Conservation (phyloP, 257 asterid species). For the Solanum paucissectum region DNA sequence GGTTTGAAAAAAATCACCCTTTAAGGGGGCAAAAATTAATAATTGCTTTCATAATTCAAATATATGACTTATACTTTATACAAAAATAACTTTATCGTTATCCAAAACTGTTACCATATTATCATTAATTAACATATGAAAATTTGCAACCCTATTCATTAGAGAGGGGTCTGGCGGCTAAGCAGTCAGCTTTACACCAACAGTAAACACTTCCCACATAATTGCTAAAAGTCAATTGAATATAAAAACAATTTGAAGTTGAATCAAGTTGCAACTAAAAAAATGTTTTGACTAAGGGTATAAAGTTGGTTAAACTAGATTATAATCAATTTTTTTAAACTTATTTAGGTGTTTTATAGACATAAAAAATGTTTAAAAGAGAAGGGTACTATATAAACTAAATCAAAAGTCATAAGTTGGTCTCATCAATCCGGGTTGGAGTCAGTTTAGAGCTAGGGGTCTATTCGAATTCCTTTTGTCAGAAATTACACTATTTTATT, state of each 20-base stretch:
- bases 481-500: too few species aligned
- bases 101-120: background rate
- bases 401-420: background rate
- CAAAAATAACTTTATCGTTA: too few species aligned
- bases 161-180: background rate
- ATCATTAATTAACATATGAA: background rate
- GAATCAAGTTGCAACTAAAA: background rate
- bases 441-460: too few species aligned
- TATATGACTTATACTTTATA: too few species aligned
- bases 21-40: too few species aligned
- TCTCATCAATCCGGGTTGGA: too few species aligned
- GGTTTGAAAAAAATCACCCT: background rate
- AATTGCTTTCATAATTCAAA: too few species aligned
- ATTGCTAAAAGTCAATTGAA: background rate
- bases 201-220: background rate
- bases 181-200: background rate
- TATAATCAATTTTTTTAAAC: background rate
- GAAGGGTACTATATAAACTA: background rate
- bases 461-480: too few species aligned
- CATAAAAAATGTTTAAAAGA: background rate
- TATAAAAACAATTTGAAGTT: background rate
- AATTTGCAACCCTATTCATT: background rate
- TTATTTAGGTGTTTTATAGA: background rate
- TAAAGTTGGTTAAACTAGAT: background rate
- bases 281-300: background rate